A percentile compares a stretch with the other conserved stretches of the same genome.
phyloP scores from a whole-genome alignment of 2,329 filamentous ascomycete species.

The Penicillium aurantiogriseum region DNA sequence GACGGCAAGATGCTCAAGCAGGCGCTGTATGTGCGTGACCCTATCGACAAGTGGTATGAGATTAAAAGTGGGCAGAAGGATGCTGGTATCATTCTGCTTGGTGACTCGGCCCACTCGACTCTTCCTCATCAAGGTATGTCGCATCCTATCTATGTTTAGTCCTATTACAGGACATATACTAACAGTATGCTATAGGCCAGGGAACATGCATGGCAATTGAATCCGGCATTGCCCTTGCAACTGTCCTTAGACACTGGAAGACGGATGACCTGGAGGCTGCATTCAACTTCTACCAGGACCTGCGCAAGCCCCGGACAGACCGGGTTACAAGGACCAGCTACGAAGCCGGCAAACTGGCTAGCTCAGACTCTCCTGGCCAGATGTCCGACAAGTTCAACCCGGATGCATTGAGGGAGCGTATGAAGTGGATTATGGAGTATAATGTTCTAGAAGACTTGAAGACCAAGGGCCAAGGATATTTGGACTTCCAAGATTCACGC shows the following conservation, averaged over 20 bases:
- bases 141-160: neutral
- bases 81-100: constrained; percentile 32
- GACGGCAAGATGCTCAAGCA: constrained; percentile 38
- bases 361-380: constrained; percentile 33
- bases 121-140: constrained; percentile 35
- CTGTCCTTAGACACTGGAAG: constrained; percentile 33
- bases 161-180: neutral
- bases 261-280: constrained; percentile 27
- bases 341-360: constrained; percentile 38
- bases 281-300: constrained; percentile 37
- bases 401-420: constrained; percentile 28
- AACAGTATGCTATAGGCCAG: constrained; percentile 25
- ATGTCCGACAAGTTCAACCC: constrained; percentile 31
- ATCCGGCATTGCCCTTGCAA: constrained; percentile 34
- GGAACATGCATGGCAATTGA: constrained; percentile 38
- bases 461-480: constrained; percentile 17
- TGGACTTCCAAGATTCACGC: constrained; percentile 21
- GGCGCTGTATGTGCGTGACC: constrained; percentile 35
- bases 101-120: constrained; percentile 37
- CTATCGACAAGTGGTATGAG: constrained; percentile 33
- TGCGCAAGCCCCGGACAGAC: constrained; percentile 40
- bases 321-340: constrained; percentile 35
- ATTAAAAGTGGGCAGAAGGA: constrained; percentile 25
- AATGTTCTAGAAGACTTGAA: constrained; percentile 34
- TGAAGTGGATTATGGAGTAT: constrained; percentile 41